Evolutionary conservation across 495 filamentous ascomycete genomes (phyloP), one percentile per base, ranked within the genome.

Genomic region (Darksidea phi): DNA sequence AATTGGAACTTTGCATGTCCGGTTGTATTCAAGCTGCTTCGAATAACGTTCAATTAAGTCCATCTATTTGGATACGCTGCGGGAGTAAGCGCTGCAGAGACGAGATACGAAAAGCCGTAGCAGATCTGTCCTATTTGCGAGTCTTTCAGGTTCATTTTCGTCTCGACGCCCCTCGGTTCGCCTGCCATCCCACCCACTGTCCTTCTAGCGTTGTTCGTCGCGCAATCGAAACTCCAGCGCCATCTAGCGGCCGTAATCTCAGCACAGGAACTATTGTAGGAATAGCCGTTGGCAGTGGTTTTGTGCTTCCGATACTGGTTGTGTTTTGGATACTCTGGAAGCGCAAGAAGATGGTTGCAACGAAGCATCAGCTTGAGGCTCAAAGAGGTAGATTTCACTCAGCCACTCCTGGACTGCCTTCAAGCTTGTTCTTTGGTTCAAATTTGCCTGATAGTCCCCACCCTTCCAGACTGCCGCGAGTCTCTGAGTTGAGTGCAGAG

Each of bases 51-150:
- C 12, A 34, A 13, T 25, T 52, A 15, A 12, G 6, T 3, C 49
- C 49, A 17, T 26, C 49, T 8, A 37, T 52, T 34, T 37, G 10
- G 49, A 52, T 52, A 13, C 49, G 49, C 20, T 52, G 49, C 28
- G 49, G 49, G 3, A 52, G 49, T 18, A 52, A 52, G 18, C 10
- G 24, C 13, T 52, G 49, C 49, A 36, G 20, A 37, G 28, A 52
- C 6, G 26, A 11, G 3, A 25, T 52, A 2, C 15, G n/a, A 2
- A 10, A 10, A 13, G 49, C 49, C n/a, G 20, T 52, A 2, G 49
- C 24, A 18, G 49, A 52, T 18, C 8, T 52, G n/a, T 13, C 12
- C 13, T 52, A 52, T 18, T 25, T 52, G 15, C 23, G 28, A 2
- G 13, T 2, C 4, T 32, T 52, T 3, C n/a, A 18, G 17, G n/a